Base-by-base conservation (phyloP, 768 basidiomycete species). In the Boletus fagicola region DNA sequence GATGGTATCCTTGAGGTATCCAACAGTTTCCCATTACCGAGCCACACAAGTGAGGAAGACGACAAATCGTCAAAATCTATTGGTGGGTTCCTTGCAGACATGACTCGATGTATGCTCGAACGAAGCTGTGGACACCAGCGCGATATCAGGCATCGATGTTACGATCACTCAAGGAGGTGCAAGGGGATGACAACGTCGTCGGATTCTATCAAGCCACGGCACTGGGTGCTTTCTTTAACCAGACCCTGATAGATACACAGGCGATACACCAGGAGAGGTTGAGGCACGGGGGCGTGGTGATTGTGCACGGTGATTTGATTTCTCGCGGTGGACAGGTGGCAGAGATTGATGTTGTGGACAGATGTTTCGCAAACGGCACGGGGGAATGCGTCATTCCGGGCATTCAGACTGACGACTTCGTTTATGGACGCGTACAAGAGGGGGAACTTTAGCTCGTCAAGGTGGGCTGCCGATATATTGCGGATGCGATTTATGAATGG, bases 151-250 rank as follows among this genome's bases (percentile, higher is more conserved):
- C 82, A 36, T 81, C 86, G 56, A 92, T 94, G 91, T 77, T 94
- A 46, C 85, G 90, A 54, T 88, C 90, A 24, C 78, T 98, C 68
- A 90, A 92, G 68, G 93, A 95, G 71, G 94, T 95, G 53, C 88
- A 91, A 66, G 85, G 87, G 38, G 93, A 95, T 66, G 93, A 96
- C 74, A 92, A 87, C 62, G 84, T 94, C 35, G 88, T 97, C 54
- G 95, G 95, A 39, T 93, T 96, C 73, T 98, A 98, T 76, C 92
- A 96, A 68, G 90, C 90, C 44, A 92, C 88, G 28, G 84, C 86
- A 10, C 80, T 92, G 39, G 92, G 92, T 43, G 89, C 91, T 5
- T 93, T 94, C 71, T 89, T 88, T 73, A 90, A 84, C 67, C 90
- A 92, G 70, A 80, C 82, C 9, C 71, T 94, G 49, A 78, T 94